Evolutionary conservation across 805 yeast genomes (phyloP), one percentile per base, ranked within the genome.

Genomic region (Cyberlindnera maclurae): DNA sequence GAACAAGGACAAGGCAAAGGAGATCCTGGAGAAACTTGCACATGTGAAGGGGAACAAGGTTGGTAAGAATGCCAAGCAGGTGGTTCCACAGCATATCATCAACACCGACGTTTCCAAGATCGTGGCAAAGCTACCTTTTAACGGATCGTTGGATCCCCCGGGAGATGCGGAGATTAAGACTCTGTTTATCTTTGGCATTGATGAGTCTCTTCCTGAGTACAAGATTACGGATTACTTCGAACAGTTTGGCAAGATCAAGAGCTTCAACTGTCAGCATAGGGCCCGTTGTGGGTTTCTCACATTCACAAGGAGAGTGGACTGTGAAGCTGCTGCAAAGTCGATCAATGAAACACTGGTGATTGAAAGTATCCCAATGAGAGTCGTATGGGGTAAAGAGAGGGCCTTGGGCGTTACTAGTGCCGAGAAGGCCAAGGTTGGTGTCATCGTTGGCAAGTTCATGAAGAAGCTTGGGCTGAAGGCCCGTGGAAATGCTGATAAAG

Each of bases 111-210:
- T 81, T 1, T 54, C 74, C 8, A 74, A 71, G 51, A 48, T 79
- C 0, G 61, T 79, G 26, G 60, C 76, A 17, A 73, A 71, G 46
- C 61, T 87, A n/a, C 95, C 95, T 0, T 69, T 83, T 41, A 75
- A 75, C 31, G 85, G 83, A 1, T 67, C 71, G n/a, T 54, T 80
- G 9, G 42, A 43, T 0, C 65, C 43, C 3, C 74, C 80, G 0
- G 59, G 60, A 26, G 70, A 71, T 37, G 42, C 52, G 4, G 49
- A 58, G 0, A 51, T 74, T n/a, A 70, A 67, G 37, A 71, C 88
- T 0, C 71, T 87, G 38, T 87, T 88, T 54, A 53, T 88, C 15
- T 84, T 79, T 59, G 96, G 96, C 2, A 65, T 86, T 15, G 79
- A 73, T 42, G 73, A 75, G 4, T 76, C 77, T 12, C 54, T 81